Evolutionary conservation across 2,329 filamentous ascomycete species (phyloP).

Genomic region (Aspergillus unguis): DNA sequence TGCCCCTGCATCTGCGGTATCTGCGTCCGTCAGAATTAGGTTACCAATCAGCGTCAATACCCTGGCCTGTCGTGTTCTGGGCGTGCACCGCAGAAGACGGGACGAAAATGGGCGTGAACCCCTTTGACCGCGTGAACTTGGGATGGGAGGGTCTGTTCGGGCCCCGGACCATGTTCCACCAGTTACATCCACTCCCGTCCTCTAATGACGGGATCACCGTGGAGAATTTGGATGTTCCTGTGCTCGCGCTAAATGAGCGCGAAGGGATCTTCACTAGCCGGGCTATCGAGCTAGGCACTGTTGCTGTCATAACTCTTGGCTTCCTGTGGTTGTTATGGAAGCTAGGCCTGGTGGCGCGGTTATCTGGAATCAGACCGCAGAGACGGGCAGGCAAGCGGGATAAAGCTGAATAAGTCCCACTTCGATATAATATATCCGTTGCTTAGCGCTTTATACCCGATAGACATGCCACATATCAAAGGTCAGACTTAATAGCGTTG

Average conservation of each 20-base stretch:
- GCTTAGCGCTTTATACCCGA: constrained; percentile 6
- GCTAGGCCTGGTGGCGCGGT: constrained; percentile 38
- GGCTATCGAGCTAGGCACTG: constrained; percentile 55
- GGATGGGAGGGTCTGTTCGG: constrained; percentile 82
- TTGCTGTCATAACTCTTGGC: constrained; percentile 58
- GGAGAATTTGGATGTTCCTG: constrained; percentile 61
- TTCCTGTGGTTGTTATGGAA: constrained; percentile 69
- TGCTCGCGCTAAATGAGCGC: constrained; percentile 55
- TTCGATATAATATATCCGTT: background rate
- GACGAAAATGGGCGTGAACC: constrained; percentile 68
- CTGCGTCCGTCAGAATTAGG: constrained; percentile 60
- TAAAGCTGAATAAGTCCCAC: constrained; percentile 26
- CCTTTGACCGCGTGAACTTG: constrained; percentile 80
- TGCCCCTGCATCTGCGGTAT: constrained; percentile 86
- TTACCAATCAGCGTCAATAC: constrained; percentile 57
- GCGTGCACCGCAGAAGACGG: constrained; percentile 64
- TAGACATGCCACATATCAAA: constrained; percentile 5
- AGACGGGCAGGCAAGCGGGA: constrained; percentile 14
- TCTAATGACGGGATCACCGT: constrained; percentile 39
- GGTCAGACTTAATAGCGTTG: background rate
- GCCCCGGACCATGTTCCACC: constrained; percentile 76
- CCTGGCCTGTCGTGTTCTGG: constrained; percentile 87
- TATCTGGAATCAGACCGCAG: constrained; percentile 19
- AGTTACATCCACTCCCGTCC: constrained; percentile 57
- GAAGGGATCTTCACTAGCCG: constrained; percentile 34